Conservation (phyloP, 352 stramenopile genomes). For the Phytophthora boehmeriae region DNA sequence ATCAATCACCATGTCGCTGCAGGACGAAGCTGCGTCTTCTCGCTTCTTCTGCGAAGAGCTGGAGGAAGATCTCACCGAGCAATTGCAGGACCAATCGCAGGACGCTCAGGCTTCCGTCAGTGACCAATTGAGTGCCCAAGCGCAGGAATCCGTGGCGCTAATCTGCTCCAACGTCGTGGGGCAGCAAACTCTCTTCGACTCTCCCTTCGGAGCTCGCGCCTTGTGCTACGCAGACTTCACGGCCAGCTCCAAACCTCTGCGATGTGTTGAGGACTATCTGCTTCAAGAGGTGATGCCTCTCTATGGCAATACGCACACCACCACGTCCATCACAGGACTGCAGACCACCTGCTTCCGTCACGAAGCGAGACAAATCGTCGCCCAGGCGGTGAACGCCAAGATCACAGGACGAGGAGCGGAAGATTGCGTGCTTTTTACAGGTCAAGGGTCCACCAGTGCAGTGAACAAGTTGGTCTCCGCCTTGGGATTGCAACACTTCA, state of each 20-base stretch:
- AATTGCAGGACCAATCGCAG: conserved; percentile 34
- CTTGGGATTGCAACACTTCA: conserved; percentile 57
- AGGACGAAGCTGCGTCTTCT: conserved; percentile 31
- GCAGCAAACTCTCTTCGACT: conserved; percentile 49
- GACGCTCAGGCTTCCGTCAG: not conserved
- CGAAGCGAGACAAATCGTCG: conserved; percentile 95
- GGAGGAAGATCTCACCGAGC: conserved; percentile 60
- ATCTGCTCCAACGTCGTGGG: conserved; percentile 59
- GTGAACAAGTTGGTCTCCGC: conserved; percentile 80
- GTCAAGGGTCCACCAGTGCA: conserved; percentile 85
- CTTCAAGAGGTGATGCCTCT: conserved; percentile 88
- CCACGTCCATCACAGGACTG: conserved; percentile 73
- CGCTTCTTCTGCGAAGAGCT: conserved; percentile 86
- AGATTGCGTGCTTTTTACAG: conserved; percentile 97
- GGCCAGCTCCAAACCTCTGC: conserved; percentile 88
- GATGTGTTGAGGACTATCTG: conserved; percentile 92
- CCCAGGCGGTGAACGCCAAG: conserved; percentile 90
- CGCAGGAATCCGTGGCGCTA: conserved; percentile 36
- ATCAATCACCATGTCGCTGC: conserved; percentile 14
- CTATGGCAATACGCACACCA: conserved; percentile 98
- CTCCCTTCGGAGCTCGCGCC: conserved; percentile 72
- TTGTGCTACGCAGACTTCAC: conserved; percentile 97
- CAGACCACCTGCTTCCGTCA: conserved; percentile 95
- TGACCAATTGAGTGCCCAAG: conserved; percentile 14
- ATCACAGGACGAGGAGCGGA: conserved; percentile 87